These are phyloP conservation scores for Plasmodium billcollinsi DNA, from an alignment of 169 alveolate genomes.

Conservation along the genomic window DNA sequence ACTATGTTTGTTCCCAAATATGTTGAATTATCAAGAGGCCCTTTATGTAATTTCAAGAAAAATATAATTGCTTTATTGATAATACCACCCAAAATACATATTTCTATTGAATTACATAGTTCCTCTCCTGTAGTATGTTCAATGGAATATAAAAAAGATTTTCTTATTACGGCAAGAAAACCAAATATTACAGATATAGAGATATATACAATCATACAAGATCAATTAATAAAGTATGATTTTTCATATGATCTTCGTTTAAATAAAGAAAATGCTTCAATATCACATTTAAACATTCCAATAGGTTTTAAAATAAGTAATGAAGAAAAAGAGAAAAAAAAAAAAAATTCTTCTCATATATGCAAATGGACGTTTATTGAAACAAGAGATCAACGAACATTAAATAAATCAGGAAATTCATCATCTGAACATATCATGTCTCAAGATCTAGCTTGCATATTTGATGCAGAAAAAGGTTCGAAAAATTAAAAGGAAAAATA, in stretches of 20 bases:
- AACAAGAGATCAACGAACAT: slow-evolving; percentile 24
- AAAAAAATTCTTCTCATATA: slow-evolving; percentile 24
- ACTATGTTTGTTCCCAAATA: slow-evolving; percentile 78
- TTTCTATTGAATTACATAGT: slow-evolving; percentile 72
- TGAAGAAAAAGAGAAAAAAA: slow-evolving; percentile 54
- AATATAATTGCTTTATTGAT: slow-evolving; percentile 78
- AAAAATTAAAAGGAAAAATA: neutral
- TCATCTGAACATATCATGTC: slow-evolving; percentile 39
- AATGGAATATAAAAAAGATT: slow-evolving; percentile 78
- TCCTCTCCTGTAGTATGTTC: slow-evolving; percentile 75
- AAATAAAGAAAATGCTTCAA: slow-evolving; percentile 79
- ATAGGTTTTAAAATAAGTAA: slow-evolving; percentile 38
- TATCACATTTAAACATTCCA: slow-evolving; percentile 37
- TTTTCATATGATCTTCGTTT: slow-evolving; percentile 81
- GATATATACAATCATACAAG: slow-evolving; percentile 76
- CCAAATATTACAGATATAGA: slow-evolving; percentile 81
- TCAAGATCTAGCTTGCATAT: slow-evolving; percentile 56
- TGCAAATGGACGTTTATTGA: slow-evolving; percentile 69
- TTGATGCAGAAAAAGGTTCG: slow-evolving; percentile 69
- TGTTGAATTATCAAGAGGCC: slow-evolving; percentile 75
- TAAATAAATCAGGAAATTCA: slow-evolving; percentile 18
- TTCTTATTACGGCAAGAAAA: slow-evolving; percentile 81
- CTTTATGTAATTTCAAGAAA: slow-evolving; percentile 68
- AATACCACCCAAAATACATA: slow-evolving; percentile 79
- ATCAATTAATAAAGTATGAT: slow-evolving; percentile 75